Conservation (phyloP, 2,329 filamentous ascomycete genomes). For the Epichloe sp. region DNA sequence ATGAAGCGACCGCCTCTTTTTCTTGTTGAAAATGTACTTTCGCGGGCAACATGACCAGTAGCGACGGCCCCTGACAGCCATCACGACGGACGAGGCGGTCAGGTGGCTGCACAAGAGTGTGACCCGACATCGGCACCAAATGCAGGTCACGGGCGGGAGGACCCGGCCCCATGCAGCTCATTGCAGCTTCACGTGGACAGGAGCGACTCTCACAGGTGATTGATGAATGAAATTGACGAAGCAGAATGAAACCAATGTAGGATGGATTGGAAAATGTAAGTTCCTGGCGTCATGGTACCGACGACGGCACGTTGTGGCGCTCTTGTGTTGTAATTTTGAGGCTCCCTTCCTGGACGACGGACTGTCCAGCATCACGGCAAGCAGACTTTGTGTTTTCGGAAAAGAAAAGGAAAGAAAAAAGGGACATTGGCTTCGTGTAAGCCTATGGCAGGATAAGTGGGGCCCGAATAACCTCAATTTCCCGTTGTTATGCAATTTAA, state of each 20-base stretch:
- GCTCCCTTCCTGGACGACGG: no score
- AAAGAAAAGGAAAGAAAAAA: no score
- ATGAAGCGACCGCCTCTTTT: neutral
- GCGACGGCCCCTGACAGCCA: neutral
- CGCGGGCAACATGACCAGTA: neutral
- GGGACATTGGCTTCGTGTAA: accelerated
- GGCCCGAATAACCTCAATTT: no score
- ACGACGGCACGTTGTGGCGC: neutral
- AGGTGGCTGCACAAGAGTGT: neutral
- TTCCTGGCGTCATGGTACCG: neutral
- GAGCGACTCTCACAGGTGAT: neutral
- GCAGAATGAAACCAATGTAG: neutral
- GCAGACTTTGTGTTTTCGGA: no score
- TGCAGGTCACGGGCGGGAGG: constrained; percentile 1
- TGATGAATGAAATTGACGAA: neutral
- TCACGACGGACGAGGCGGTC: neutral
- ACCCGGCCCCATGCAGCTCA: neutral
- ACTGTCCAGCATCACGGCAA: no score
- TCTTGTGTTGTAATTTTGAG: neutral
- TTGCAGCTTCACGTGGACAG: neutral
- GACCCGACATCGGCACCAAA: neutral
- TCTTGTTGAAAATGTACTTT: neutral
- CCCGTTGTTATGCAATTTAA: no score
- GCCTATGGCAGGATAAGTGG: no score
- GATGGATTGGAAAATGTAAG: neutral